A percentile compares a stretch with the other conserved stretches of the same genome.
Conservation (phyloP, 148 eudicot species). For the Chenopodium quinoa region DNA sequence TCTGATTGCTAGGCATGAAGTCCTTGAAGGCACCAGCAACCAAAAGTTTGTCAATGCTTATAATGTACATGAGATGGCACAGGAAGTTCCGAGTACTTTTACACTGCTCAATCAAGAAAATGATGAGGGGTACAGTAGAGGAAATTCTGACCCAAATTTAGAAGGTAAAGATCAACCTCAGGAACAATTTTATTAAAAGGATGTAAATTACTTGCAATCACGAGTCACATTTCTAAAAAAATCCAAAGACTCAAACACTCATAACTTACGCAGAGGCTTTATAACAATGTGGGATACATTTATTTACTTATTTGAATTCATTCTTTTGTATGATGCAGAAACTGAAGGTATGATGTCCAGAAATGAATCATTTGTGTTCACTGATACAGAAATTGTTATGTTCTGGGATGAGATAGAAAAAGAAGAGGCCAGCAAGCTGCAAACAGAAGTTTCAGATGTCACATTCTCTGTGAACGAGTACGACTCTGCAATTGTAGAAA, state of each 20-base stretch:
- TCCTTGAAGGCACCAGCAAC: neutral
- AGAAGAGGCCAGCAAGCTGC: constrained; percentile 14
- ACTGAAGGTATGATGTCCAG: constrained; percentile 6
- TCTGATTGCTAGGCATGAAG: neutral
- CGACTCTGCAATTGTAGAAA: constrained; percentile 1
- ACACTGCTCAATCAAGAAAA: neutral
- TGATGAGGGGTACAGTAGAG: neutral
- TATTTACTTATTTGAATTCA: neutral
- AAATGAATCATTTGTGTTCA: constrained; percentile 13
- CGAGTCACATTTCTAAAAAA: too few species aligned
- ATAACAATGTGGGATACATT: neutral
- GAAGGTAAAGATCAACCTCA: neutral
- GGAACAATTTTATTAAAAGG: too few species aligned
- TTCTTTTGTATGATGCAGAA: neutral
- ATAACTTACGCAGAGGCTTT: too few species aligned
- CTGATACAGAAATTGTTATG: constrained; percentile 24
- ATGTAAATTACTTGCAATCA: too few species aligned
- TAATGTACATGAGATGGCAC: constrained; percentile 10
- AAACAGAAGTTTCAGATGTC: neutral
- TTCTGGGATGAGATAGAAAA: constrained; percentile 16
- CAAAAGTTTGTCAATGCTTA: neutral
- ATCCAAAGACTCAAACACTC: too few species aligned
- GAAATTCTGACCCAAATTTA: neutral
- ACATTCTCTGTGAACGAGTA: neutral
- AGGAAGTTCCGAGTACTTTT: neutral